Evolutionary conservation across 768 basidiomycete genomes (phyloP).

Genomic region (Collybia nuda): DNA sequence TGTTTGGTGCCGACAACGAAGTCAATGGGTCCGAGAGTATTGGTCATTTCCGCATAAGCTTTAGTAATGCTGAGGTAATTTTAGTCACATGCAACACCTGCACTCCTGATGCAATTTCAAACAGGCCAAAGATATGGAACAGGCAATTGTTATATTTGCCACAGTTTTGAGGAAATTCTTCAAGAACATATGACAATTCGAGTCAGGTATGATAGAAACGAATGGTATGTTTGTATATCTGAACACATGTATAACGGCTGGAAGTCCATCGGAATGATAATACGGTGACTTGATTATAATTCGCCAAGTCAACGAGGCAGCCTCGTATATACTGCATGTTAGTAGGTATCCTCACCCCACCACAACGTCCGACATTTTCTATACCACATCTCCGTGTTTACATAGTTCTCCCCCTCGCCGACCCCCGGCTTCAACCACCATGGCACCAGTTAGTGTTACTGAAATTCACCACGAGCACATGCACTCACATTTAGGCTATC

Average conservation of each 20-base stretch:
- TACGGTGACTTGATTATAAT: not conserved
- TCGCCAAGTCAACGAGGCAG: not conserved
- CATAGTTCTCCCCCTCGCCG: no score
- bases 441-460: not conserved
- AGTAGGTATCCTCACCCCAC: not conserved
- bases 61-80: conserved; percentile 52
- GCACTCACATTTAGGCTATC: not conserved
- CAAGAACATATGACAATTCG: conserved; percentile 13
- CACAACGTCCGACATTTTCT: no score
- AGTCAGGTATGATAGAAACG: not conserved
- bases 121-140: conserved; percentile 41
- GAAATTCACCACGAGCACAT: not conserved
- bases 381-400: no score
- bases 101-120: not conserved
- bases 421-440: not conserved
- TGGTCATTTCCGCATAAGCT: conserved; percentile 60
- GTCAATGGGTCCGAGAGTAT: conserved; percentile 18
- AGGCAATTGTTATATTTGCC: conserved; percentile 45
- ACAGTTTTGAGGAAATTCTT: conserved; percentile 43
- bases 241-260: not conserved
- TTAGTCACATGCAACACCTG: not conserved
- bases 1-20: conserved; percentile 38
- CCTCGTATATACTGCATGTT: not conserved
- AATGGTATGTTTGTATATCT: not conserved
- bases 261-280: not conserved